phyloP scores from a whole-genome alignment of 2,329 filamentous ascomycete species.

The Helminthosporium solani region DNA sequence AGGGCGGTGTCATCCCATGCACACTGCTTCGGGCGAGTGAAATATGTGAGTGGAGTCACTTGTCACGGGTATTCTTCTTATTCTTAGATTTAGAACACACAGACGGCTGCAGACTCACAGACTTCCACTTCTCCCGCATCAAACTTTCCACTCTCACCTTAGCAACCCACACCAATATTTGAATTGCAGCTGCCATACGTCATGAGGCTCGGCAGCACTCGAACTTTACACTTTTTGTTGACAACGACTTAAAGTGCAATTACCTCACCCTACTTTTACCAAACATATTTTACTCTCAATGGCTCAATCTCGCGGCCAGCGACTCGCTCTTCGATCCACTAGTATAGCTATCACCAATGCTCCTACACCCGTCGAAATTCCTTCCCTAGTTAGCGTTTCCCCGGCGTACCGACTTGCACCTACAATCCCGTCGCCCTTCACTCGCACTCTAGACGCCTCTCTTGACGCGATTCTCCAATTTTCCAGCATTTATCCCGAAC shows the following conservation, averaged over 20 bases:
- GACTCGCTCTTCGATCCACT: neutral
- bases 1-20: no score
- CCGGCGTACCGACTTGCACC: neutral
- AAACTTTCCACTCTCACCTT: no score
- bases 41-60: no score
- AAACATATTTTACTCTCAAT: neutral
- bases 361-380: neutral
- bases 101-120: no score
- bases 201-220: no score
- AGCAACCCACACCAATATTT: no score
- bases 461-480: slow-evolving; percentile 25
- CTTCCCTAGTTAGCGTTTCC: neutral
- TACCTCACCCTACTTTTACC: neutral
- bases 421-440: slow-evolving; percentile 22
- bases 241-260: neutral
- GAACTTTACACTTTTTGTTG: neutral
- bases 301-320: neutral
- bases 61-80: no score
- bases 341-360: neutral
- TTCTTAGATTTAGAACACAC: no score
- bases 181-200: no score
- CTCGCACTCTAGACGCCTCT: slow-evolving; percentile 21
- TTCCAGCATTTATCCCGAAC: neutral
- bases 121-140: no score
- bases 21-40: no score